Conservation (phyloP, 768 basidiomycete species). For the Tephrocybe rancida region DNA sequence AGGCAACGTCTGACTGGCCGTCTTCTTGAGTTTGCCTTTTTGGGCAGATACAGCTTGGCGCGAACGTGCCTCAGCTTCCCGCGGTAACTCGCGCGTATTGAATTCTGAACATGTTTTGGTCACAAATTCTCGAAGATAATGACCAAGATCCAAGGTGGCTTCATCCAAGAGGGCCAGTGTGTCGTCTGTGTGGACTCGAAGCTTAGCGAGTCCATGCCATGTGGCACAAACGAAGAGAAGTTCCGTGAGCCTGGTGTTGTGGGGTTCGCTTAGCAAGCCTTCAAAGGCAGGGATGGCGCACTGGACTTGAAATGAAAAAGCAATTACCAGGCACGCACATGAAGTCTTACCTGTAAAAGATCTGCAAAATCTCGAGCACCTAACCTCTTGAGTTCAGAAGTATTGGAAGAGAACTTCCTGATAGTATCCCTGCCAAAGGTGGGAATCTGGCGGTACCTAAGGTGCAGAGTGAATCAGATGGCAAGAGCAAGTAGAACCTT, state of each 20-base stretch:
- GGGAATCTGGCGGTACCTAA: slow-evolving; percentile 30
- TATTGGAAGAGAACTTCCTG: slow-evolving; percentile 21
- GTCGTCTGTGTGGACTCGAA: slow-evolving; percentile 8
- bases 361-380: slow-evolving; percentile 30
- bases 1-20: not conserved
- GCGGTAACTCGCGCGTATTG: slow-evolving; percentile 8
- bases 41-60: not conserved
- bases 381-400: slow-evolving; percentile 21
- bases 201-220: slow-evolving; percentile 15
- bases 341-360: slow-evolving; percentile 25
- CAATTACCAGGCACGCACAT: not conserved
- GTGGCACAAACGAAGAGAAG: slow-evolving; percentile 7
- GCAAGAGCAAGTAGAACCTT: not conserved
- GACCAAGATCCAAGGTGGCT: not conserved
- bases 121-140: slow-evolving; percentile 1
- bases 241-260: slow-evolving; percentile 1
- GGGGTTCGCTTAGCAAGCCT: slow-evolving; percentile 6
- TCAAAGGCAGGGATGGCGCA: slow-evolving; percentile 11
- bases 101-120: slow-evolving; percentile 1
- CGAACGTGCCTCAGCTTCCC: slow-evolving; percentile 4
- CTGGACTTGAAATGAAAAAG: not conserved
- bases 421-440: slow-evolving; percentile 32
- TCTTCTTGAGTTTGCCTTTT: not conserved
- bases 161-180: slow-evolving; percentile 7
- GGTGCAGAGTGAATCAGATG: no score